These are phyloP conservation scores for Colletotrichum tamarilloi DNA, from an alignment of 2,329 filamentous ascomycete genomes.

Conservation along the genomic window DNA sequence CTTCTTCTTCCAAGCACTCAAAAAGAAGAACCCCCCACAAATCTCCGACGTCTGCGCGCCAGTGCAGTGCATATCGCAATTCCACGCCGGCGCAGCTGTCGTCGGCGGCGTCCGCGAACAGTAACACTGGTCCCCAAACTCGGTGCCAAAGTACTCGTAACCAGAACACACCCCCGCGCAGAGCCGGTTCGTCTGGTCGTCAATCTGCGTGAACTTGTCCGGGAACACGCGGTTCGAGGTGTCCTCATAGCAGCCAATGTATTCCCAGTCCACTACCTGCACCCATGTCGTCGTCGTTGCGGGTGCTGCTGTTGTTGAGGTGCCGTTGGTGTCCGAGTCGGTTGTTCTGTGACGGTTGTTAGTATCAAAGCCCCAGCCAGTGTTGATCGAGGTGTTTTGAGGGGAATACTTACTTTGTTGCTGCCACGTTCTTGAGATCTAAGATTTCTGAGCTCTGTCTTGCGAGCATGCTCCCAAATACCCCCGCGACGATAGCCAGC, in stretches of 20 bases:
- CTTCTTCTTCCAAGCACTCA: slow-evolving; percentile 28
- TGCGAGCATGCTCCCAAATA: slow-evolving; percentile 15
- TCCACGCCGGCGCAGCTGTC: slow-evolving; percentile 13
- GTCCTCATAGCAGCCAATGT: slow-evolving; percentile 16
- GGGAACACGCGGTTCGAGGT: slow-evolving; percentile 20
- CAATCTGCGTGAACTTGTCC: not conserved
- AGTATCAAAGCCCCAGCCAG: not conserved
- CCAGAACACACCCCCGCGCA: slow-evolving; percentile 3
- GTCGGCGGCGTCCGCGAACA: slow-evolving; percentile 9
- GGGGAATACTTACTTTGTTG: not conserved
- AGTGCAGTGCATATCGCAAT: slow-evolving; percentile 26
- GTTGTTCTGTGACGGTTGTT: not conserved
- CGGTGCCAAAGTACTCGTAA: slow-evolving; percentile 16
- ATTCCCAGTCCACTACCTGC: slow-evolving; percentile 10
- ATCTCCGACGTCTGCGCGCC: slow-evolving; percentile 24
- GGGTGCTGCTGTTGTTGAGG: not conserved
- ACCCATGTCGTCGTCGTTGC: slow-evolving; percentile 23
- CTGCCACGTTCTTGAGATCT: not conserved
- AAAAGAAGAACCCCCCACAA: slow-evolving; percentile 15
- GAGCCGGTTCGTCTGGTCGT: not conserved
- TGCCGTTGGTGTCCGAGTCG: not conserved
- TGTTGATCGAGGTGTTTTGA: too few relatives aligned
- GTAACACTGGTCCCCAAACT: slow-evolving; percentile 21
- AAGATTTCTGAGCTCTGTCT: slow-evolving; percentile 14
- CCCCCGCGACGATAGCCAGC: not conserved